Evolutionary conservation across 768 basidiomycete species (phyloP).

Genomic region (Cytidiella melzeri): DNA sequence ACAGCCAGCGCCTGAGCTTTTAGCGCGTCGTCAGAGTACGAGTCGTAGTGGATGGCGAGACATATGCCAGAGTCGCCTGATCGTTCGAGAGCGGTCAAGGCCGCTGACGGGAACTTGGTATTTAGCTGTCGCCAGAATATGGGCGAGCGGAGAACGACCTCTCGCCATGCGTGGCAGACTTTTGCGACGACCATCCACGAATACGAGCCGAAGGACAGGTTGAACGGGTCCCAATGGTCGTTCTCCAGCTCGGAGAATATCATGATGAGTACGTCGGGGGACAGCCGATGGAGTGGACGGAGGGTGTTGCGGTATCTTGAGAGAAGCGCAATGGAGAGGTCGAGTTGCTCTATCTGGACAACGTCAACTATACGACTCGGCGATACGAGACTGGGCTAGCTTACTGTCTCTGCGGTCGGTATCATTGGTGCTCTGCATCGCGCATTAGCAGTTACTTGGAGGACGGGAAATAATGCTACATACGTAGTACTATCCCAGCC

Average conservation of each 20-base stretch:
- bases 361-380: background rate
- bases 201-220: constrained; percentile 17
- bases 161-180: constrained; percentile 23
- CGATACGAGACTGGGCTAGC: background rate
- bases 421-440: too few species aligned
- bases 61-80: constrained; percentile 21
- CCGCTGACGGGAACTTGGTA: constrained; percentile 20
- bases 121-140: constrained; percentile 22
- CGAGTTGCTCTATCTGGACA: constrained; percentile 17
- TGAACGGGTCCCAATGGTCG: constrained; percentile 13
- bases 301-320: constrained; percentile 23
- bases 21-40: background rate
- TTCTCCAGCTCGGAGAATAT: constrained; percentile 18
- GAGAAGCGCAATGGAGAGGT: constrained; percentile 20
- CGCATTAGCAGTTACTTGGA: too few species aligned
- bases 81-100: constrained; percentile 20
- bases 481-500: constrained; percentile 16
- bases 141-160: constrained; percentile 17
- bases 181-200: constrained; percentile 18
- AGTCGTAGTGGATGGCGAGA: constrained; percentile 14
- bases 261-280: constrained; percentile 20
- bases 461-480: too few species aligned
- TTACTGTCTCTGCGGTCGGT: constrained; percentile 5
- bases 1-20: constrained; percentile 12
- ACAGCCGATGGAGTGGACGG: constrained; percentile 20